Conservation (phyloP, 371 early-diverging fungal species). For the Mortierella sp. region DNA sequence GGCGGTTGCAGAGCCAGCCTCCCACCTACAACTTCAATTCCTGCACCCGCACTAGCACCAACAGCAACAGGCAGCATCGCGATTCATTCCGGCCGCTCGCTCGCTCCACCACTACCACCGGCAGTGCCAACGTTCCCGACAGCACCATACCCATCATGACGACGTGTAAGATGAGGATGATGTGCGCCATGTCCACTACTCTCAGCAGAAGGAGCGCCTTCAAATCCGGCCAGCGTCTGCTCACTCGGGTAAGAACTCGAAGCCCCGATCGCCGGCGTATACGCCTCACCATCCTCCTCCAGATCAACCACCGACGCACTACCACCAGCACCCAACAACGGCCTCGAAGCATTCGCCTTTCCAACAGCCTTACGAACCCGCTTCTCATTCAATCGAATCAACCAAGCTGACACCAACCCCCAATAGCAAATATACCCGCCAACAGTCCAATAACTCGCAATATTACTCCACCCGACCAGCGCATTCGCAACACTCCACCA, state of each 20-base stretch:
- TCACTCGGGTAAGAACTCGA: neutral
- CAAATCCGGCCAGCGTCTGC: neutral
- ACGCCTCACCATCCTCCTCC: constrained; percentile 1
- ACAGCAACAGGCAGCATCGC: neutral
- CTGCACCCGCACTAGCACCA: neutral
- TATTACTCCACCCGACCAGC: constrained; percentile 75
- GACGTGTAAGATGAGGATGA: constrained; percentile 8
- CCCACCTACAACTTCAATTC: neutral
- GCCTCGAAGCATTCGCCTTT: neutral
- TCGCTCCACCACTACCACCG: neutral
- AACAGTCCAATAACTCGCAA: constrained; percentile 68
- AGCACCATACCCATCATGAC: constrained; percentile 3
- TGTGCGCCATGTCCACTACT: neutral
- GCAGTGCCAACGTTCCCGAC: neutral
- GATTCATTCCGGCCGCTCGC: constrained; percentile 13
- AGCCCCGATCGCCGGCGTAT: neutral
- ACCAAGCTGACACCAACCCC: constrained; percentile 56
- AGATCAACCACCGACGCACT: neutral
- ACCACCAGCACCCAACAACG: neutral
- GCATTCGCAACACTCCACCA: constrained; percentile 85
- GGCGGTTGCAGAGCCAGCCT: neutral
- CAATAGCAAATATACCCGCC: constrained; percentile 70
- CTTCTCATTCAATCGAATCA: constrained; percentile 55
- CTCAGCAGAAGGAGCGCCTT: neutral
- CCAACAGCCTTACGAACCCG: constrained; percentile 66